Base-by-base conservation (phyloP, 1,284 basidiomycete species). In the Puccinia hordei region DNA sequence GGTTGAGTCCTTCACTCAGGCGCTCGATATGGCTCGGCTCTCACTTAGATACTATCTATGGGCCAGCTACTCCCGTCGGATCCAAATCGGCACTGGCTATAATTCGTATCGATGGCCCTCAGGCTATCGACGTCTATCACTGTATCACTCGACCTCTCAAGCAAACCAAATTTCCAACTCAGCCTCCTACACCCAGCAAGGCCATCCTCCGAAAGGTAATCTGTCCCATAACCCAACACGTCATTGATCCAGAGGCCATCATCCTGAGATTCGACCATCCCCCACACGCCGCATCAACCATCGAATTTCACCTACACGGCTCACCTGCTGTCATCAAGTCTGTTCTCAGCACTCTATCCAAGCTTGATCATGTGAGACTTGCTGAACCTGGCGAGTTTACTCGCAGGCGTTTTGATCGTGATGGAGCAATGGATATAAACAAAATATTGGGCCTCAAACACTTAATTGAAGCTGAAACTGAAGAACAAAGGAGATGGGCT, bases 321-420 rank as follows among this genome's bases (percentile, higher is more conserved):
- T 92, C 93, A 0, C 88, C 90, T 8, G 92, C 94, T 0, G 88
- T 94, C 49, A 88, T 93, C 81, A 86, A 90, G 2, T 90, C 92
- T 2, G 87, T 93, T 13, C 88, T 95, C 27, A 83, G 85, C 2
- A 89, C 91, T 0, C 87, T 95, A 9, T 89, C 90, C 0, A 73
- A 82, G 0, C 44, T 93, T 17, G 88, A 89, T 0, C 88, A 87
- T 81, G 90, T 90, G 79, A 89, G 93, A 10, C 90, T 91, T 5
- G 94, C 93, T 0, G 90, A 92, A 83, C 89, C 90, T 8, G 93
- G 94, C 65, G 94, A 96, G 85, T 96, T 95, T 84, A 94, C 93
- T 6, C 88, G 91, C 63, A 90, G 92, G 55, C 93, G 93, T 0
- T 93, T 93, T 82, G 87, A 91, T 63, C 90, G 90, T 30, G 88